These are phyloP conservation scores for Helianthus tuberosus DNA, from an alignment of 129 eudicot species.

Conservation along the genomic window DNA sequence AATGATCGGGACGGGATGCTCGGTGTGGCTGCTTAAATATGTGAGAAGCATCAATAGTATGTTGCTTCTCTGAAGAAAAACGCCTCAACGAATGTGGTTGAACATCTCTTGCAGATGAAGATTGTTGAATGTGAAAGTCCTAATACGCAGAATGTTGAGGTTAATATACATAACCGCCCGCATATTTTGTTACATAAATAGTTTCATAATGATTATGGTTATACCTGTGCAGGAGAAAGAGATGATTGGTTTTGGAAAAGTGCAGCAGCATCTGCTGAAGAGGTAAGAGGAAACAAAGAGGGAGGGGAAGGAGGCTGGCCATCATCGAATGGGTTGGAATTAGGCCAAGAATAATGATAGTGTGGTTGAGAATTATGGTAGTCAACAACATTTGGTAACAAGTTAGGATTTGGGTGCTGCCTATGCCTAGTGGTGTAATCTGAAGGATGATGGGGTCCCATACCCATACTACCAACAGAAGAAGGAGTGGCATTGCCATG, in stretches of 20 bases:
- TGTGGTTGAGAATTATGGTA: slow-evolving; percentile 16
- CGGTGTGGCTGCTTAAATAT: slow-evolving; percentile 89
- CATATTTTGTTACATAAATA: slow-evolving; percentile 1
- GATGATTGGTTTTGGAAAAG: slow-evolving; percentile 39
- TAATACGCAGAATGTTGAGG: slow-evolving; percentile 7
- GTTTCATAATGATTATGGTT: background rate
- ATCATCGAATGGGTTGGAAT: slow-evolving; percentile 3
- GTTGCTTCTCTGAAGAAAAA: slow-evolving; percentile 52
- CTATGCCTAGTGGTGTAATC: slow-evolving; percentile 10
- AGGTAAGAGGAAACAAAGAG: slow-evolving; percentile 58
- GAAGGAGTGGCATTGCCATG: slow-evolving; percentile 52
- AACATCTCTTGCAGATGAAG: slow-evolving; percentile 42
- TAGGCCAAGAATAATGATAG: background rate
- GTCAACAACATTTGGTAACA: background rate
- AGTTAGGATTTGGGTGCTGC: slow-evolving; percentile 32
- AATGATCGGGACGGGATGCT: slow-evolving; percentile 85
- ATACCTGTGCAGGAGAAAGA: slow-evolving; percentile 56
- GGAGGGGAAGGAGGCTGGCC: slow-evolving; percentile 70
- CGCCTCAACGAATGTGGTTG: slow-evolving; percentile 40
- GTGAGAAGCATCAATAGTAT: slow-evolving; percentile 68
- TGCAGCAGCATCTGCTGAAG: slow-evolving; percentile 43
- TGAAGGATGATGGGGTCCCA: background rate
- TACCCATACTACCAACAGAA: too few relatives aligned
- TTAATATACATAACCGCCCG: background rate
- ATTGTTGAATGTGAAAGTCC: slow-evolving; percentile 53